Evolutionary conservation across 2,329 filamentous ascomycete genomes (phyloP).

Genomic region (Colletotrichum sp.): DNA sequence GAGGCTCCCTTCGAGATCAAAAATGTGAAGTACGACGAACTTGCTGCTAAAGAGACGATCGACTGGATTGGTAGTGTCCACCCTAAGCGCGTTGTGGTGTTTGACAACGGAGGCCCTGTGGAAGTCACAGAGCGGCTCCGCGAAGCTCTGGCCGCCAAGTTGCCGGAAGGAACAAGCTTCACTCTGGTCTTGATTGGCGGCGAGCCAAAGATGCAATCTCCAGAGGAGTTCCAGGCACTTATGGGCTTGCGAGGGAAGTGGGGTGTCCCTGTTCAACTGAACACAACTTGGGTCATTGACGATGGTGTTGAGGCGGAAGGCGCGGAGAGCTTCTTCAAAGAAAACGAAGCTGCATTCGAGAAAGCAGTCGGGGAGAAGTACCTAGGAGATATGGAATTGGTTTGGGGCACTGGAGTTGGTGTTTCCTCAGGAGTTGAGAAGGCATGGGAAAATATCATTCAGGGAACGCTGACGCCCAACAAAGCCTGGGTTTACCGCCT

Average conservation of each 20-base stretch:
- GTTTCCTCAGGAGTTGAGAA: slow-evolving; percentile 6
- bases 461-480: background rate
- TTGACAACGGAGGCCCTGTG: slow-evolving; percentile 24
- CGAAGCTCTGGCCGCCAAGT: background rate
- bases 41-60: background rate
- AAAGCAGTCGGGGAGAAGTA: background rate
- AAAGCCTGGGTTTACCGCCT: slow-evolving; percentile 4
- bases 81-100: slow-evolving; percentile 22
- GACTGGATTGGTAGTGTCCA: slow-evolving; percentile 18
- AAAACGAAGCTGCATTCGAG: background rate
- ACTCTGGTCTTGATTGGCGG: background rate
- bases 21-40: slow-evolving; percentile 10
- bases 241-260: background rate
- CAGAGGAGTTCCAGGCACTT: background rate
- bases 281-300: slow-evolving; percentile 18
- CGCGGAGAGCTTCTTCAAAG: background rate
- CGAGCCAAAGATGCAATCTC: background rate
- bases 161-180: background rate
- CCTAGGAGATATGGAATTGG: background rate
- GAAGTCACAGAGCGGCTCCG: background rate
- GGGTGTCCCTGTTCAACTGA: background rate
- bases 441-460: background rate
- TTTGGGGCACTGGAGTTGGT: slow-evolving; percentile 4
- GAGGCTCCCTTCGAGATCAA: slow-evolving; percentile 1
- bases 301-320: background rate